Base-by-base conservation (phyloP, 768 basidiomycete species). In the Serendipita indica region DNA sequence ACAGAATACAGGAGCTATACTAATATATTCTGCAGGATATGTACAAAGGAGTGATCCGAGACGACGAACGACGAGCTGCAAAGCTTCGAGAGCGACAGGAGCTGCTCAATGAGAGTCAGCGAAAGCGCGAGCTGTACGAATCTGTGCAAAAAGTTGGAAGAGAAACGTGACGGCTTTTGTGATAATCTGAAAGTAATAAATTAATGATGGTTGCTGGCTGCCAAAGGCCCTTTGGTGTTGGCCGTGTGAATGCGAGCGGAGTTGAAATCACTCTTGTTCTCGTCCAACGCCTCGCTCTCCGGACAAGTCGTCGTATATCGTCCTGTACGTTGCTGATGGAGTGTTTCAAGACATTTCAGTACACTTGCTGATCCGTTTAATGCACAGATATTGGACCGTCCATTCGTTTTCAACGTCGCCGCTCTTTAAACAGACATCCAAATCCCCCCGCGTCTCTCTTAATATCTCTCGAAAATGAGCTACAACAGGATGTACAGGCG, bases 11-110 rank as follows among this genome's bases (percentile, higher is more conserved):
- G n/a, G 43, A 14, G 35, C 34, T 43, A 28, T 22, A 10, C 20
- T 54, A 16, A 4, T 18, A 18, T 18, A 16, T 3, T 30, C 22
- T 37, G 14, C 61, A 97, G 92, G 82, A 73, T 28, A 96, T 96
- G 92, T 94, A 87, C 67, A 75, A 84, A 67, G 92, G 92, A 25
- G 93, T 96, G 2, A 66, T 94, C 45, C 79, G 82, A 57, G 92
- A 96, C 67, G 93, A 97, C 65, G 86, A 82, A 64, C 82, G 90
- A 25, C 74, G 86, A 61, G 74, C 69, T 65, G 78, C 82, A 65
- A 91, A 90, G 71, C 78, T 79, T 78, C 75, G 63, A 49, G 78
- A 81, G 68, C 76, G 83, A 62, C 78, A 84, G 67, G 78, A 75
- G 60, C 84, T 80, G 0, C 69, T 83, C 22, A 72, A 77, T 52